Evolutionary conservation across 2,329 filamentous ascomycete genomes (phyloP), one percentile per base, ranked within the genome.

Genomic region (Cladosporium sphaerospermum): DNA sequence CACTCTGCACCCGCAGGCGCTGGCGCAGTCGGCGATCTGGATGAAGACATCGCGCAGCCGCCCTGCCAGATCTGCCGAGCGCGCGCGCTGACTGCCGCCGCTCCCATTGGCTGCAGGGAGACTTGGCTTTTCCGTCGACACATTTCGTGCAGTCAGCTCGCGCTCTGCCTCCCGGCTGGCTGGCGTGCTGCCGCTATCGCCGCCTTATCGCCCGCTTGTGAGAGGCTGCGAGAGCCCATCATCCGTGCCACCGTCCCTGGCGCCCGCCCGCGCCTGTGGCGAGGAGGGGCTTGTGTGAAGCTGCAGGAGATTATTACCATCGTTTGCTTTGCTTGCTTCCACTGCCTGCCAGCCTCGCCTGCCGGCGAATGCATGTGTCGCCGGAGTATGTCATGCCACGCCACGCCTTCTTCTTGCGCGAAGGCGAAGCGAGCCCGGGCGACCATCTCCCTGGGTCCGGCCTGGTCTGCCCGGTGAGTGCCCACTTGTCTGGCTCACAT

Each of bases 161-260:
- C 36, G 34, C 10, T n/a, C 34, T 36, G 34, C n/a, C 36, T 4
- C 36, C 36, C 36, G 36, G 36, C 23, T 28, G 23, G 23, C 23
- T 28, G 23, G 28, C 31, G 2, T 28, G 5, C 23, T 28, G 23
- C 23, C 4, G 51, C 41, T 39, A 41, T 52, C 44, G 42, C 34
- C 37, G 39, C 45, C 60, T 61, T 61, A 61, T 62, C 61, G 61
- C 54, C 18, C 28, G 52, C 54, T 56, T 54, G 45, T 57, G 56
- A 61, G 42, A 56, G 50, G 58, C 9, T 46, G 40, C 42, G 18
- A 16, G 14, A 16, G 14, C 14, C 14, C 14, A 16, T 16, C 14
- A 16, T 16, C 14, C 14, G 14, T 16, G 14, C 14, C 14, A 16
- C 14, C 14, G 14, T 28, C 23, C 23, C 23, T 28, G 23, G 23